Conservation (phyloP, 2,329 filamentous ascomycete species). For the Talaromyces piceae region DNA sequence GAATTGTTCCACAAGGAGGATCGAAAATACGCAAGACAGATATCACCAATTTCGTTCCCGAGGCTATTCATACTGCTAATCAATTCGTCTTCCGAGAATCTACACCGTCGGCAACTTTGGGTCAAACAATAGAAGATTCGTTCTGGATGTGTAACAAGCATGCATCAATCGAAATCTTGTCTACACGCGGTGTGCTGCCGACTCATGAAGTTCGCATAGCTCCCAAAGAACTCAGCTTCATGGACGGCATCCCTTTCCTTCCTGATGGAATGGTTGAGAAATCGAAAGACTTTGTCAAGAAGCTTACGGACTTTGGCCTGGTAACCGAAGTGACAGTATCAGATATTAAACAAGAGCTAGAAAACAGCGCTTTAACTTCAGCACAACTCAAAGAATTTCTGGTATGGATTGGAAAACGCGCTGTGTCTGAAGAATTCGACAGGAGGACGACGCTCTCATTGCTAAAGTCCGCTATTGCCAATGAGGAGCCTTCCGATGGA, state of each 20-base stretch:
- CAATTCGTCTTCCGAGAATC: conserved; percentile 87
- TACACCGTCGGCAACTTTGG: conserved; percentile 76
- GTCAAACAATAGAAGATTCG: conserved; percentile 82
- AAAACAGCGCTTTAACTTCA: conserved; percentile 70
- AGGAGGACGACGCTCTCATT: conserved; percentile 58
- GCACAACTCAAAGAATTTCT: conserved; percentile 76
- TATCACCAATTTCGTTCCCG: conserved; percentile 62
- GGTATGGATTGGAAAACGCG: conserved; percentile 70
- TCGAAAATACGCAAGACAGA: conserved; percentile 55
- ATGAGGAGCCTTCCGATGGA: conserved; percentile 50
- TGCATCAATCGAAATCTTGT: conserved; percentile 78
- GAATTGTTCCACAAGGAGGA: conserved; percentile 39
- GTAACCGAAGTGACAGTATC: conserved; percentile 80
- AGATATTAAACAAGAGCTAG: conserved; percentile 78
- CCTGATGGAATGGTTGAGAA: conserved; percentile 65
- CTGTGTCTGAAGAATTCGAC: conserved; percentile 66
- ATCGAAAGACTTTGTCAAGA: conserved; percentile 65
- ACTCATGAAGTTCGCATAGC: conserved; percentile 73
- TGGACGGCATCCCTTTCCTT: conserved; percentile 80
- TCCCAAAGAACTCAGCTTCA: conserved; percentile 65
- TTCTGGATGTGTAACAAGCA: conserved; percentile 90
- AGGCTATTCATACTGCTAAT: conserved; percentile 73
- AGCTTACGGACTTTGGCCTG: conserved; percentile 74
- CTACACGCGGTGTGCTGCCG: conserved; percentile 77
- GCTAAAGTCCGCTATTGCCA: conserved; percentile 60